phyloP scores from a whole-genome alignment of 179 eudicot genomes.

The Gypsophila paniculata region DNA sequence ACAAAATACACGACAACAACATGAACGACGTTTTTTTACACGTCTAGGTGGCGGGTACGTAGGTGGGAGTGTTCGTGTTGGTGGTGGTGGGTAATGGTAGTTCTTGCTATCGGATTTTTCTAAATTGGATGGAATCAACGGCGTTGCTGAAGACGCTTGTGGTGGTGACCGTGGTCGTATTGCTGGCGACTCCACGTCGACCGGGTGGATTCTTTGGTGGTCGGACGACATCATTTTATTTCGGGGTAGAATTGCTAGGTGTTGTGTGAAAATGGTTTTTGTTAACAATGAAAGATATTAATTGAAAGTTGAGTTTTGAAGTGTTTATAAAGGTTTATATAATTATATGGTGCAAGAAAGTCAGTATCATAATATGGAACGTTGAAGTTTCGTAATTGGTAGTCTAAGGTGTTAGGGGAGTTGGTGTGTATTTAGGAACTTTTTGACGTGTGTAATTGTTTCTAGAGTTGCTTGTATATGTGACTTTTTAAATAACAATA shows the following conservation, averaged over 20 bases:
- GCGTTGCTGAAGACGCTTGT: constrained; percentile 32
- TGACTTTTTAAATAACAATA: neutral
- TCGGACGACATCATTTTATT: constrained; percentile 15
- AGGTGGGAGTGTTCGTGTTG: constrained; percentile 36
- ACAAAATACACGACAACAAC: constrained; percentile 52
- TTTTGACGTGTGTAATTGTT: constrained; percentile 9
- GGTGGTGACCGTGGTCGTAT: constrained; percentile 24
- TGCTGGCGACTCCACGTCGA: constrained; percentile 45
- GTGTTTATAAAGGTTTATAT: constrained; percentile 7
- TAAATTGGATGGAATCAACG: constrained; percentile 42
- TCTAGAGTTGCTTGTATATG: constrained; percentile 10
- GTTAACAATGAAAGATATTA: no score
- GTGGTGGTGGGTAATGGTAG: constrained; percentile 33
- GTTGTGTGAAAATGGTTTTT: neutral
- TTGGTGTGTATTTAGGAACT: neutral
- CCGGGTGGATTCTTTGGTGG: constrained; percentile 63
- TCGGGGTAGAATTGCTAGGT: neutral
- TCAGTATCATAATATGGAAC: constrained; percentile 21
- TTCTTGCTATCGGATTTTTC: constrained; percentile 42
- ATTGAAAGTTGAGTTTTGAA: neutral
- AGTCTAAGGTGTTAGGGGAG: neutral
- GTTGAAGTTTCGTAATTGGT: constrained; percentile 24
- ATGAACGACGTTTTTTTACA: constrained; percentile 21
- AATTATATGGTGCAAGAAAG: constrained; percentile 16
- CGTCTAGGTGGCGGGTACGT: constrained; percentile 42